Conservation (phyloP, 371 early-diverging fungal genomes). For the Mortierella sp. region DNA sequence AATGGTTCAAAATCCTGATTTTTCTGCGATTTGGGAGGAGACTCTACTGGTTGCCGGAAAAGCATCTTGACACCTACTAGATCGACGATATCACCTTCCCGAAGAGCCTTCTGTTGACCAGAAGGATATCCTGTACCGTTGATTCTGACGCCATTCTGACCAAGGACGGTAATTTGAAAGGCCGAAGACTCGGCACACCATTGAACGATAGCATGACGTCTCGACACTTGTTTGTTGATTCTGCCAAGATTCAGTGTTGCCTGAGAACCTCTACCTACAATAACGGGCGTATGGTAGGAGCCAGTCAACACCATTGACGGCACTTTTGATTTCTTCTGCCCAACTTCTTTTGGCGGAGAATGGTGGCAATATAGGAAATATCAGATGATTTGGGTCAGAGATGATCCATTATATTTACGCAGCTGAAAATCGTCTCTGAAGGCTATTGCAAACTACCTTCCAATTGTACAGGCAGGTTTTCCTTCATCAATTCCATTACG, state of each 20-base stretch:
- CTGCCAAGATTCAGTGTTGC: slow-evolving; percentile 69
- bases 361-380: not conserved
- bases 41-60: slow-evolving; percentile 28
- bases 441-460: slow-evolving; percentile 19
- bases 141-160: slow-evolving; percentile 66
- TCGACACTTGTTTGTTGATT: slow-evolving; percentile 70
- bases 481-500: slow-evolving; percentile 51
- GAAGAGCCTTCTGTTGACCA: slow-evolving; percentile 39
- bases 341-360: slow-evolving; percentile 10
- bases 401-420: not conserved
- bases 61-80: slow-evolving; percentile 56
- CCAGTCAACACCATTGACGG: slow-evolving; percentile 59
- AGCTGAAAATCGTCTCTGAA: too few species aligned
- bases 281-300: slow-evolving; percentile 60
- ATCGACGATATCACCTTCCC: slow-evolving; percentile 49
- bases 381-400: not conserved
- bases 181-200: slow-evolving; percentile 45
- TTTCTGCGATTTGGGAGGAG: slow-evolving; percentile 14
- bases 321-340: slow-evolving; percentile 21
- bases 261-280: slow-evolving; percentile 68
- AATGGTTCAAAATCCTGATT: slow-evolving; percentile 18
- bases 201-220: slow-evolving; percentile 68
- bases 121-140: slow-evolving; percentile 53
- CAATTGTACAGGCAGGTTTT: slow-evolving; percentile 27
- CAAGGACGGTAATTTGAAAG: slow-evolving; percentile 67